Evolutionary conservation across 805 yeast species (phyloP).

Genomic region (Ogataea dorogensis): DNA sequence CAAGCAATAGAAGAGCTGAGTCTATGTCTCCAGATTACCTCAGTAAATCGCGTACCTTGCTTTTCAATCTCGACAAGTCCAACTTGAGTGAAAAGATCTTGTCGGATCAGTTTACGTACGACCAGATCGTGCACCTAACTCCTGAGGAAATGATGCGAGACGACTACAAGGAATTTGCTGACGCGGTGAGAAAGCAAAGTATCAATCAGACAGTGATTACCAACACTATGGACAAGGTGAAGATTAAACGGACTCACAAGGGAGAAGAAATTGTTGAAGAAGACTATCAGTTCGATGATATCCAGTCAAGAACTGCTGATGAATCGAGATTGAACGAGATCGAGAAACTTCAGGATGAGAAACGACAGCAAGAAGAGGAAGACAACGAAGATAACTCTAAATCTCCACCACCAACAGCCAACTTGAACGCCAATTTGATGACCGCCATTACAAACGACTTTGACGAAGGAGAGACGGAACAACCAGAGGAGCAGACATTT

Average conservation of each 20-base stretch:
- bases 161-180: constrained; percentile 71
- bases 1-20: constrained; percentile 13
- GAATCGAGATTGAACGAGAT: constrained; percentile 28
- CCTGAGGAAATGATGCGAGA: constrained; percentile 71
- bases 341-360: constrained; percentile 25
- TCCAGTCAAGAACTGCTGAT: constrained; percentile 20
- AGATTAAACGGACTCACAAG: constrained; percentile 77
- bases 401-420: constrained; percentile 9
- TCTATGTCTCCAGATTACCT: constrained; percentile 45
- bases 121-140: constrained; percentile 59
- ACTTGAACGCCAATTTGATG: constrained; percentile 16
- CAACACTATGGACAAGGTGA: constrained; percentile 43
- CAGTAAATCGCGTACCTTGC: constrained; percentile 64
- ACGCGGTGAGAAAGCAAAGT: constrained; percentile 65
- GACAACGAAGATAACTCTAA: constrained; percentile 7
- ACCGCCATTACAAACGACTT: constrained; percentile 9
- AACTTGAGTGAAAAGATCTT: constrained; percentile 58
- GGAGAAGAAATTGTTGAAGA: constrained; percentile 83
- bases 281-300: constrained; percentile 34
- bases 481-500: constrained; percentile 7
- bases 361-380: constrained; percentile 20
- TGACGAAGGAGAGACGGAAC: constrained; percentile 6
- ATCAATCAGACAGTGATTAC: constrained; percentile 68
- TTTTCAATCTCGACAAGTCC: constrained; percentile 60
- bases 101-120: constrained; percentile 50